Evolutionary conservation across 2,329 filamentous ascomycete genomes (phyloP).

Genomic region (Fusarium succisae): DNA sequence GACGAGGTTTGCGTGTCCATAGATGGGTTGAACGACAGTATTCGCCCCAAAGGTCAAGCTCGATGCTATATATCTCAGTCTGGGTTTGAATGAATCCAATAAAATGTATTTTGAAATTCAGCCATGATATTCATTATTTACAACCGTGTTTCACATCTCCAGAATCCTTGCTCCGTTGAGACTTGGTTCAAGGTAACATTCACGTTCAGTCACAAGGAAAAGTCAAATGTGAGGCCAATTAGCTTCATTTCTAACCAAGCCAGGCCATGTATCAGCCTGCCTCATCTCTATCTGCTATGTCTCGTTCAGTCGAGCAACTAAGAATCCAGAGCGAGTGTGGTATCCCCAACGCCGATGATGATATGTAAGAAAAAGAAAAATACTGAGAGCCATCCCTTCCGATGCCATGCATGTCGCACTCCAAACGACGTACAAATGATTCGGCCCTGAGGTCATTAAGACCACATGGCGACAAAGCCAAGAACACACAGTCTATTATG

Average conservation of each 20-base stretch:
- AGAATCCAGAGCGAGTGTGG: conserved; percentile 41
- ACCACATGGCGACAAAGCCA: conserved; percentile 20
- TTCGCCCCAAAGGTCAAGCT: not conserved
- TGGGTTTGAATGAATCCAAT: not conserved
- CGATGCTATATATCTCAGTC: not conserved
- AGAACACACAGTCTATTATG: conserved; percentile 33
- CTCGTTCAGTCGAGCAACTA: conserved; percentile 12
- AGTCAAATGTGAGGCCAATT: conserved; percentile 30
- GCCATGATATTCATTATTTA: not conserved
- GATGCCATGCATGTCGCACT: conserved; percentile 37
- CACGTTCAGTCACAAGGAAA: not conserved
- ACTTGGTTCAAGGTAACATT: not conserved
- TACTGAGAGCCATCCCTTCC: conserved; percentile 32
- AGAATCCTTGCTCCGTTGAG: not conserved
- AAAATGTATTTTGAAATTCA: not conserved
- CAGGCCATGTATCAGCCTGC: conserved; percentile 18
- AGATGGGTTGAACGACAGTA: not conserved
- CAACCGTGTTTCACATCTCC: too few relatives aligned
- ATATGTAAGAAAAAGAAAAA: conserved; percentile 20
- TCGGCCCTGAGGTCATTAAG: conserved; percentile 21
- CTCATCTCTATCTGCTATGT: conserved; percentile 33
- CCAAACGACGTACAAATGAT: conserved; percentile 37
- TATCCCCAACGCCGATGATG: conserved; percentile 41
- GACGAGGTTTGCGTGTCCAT: not conserved
- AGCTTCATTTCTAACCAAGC: conserved; percentile 51